Conservation (phyloP, 768 basidiomycete genomes). For the Nevesoporus exiguus region DNA sequence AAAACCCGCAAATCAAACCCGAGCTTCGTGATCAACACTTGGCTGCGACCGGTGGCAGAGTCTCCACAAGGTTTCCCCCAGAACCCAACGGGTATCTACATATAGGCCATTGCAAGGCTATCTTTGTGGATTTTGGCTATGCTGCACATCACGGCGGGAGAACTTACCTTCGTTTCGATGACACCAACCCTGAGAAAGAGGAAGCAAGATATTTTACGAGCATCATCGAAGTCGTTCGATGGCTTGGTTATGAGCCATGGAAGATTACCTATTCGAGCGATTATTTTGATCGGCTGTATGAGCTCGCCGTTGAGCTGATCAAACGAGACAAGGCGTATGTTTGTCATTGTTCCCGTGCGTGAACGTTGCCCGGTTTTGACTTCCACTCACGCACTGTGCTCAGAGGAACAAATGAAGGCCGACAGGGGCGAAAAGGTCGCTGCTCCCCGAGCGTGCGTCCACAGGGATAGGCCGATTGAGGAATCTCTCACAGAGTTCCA, state of each 20-base stretch:
- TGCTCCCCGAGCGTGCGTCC: constrained; percentile 78
- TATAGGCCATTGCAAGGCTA: constrained; percentile 97
- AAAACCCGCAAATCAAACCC: constrained; percentile 81
- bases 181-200: constrained; percentile 98
- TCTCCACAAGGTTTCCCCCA: constrained; percentile 96
- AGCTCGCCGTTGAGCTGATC: constrained; percentile 84
- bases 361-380: background rate
- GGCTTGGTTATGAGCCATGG: constrained; percentile 98
- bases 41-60: constrained; percentile 71
- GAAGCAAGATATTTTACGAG: constrained; percentile 96
- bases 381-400: constrained; percentile 4
- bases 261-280: constrained; percentile 99
- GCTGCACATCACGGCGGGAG: constrained; percentile 91
- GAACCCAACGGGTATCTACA: constrained; percentile 98
- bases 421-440: constrained; percentile 85
- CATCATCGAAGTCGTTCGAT: constrained; percentile 90
- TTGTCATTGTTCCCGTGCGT: constrained; percentile 91
- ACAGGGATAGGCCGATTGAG: constrained; percentile 78
- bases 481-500: constrained; percentile 89
- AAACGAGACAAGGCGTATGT: constrained; percentile 91
- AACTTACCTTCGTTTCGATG: constrained; percentile 93
- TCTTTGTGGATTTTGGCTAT: constrained; percentile 98
- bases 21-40: constrained; percentile 80
- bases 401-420: constrained; percentile 90
- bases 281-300: constrained; percentile 85